Base-by-base conservation (phyloP, 208 protist species). In the Crithidia sp. region DNA sequence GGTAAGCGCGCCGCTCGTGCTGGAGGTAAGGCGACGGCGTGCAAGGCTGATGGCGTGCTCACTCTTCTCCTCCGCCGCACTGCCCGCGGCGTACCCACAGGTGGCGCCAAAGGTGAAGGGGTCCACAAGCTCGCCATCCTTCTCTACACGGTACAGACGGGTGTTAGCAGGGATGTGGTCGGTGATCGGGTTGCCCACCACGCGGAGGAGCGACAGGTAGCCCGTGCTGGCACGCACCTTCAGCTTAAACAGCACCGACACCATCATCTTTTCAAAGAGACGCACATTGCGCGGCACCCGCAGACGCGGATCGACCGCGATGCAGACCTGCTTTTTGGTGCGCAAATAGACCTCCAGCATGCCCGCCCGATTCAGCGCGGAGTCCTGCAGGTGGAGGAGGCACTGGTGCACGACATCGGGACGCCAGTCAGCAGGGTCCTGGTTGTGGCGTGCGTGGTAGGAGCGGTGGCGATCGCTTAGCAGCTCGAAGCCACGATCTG, bases 321-420 rank as follows among this genome's bases (percentile, higher is more conserved):
- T 95, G 65, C 96, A 85, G 40, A 96, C 85, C 66, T 98, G 98
- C 66, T 98, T 98, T 43, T 97, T 89, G 0, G 98, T 99, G 67
- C 91, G 97, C 36, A 99, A 87, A 76, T 96, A 99, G 17, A 99
- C 88, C 84, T 99, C 95, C 61, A 99, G 84, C 54, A 93, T 76
- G 39, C 99, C 99, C 2, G 99, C 97, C 68, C 99, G 99, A 82
- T 99, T 99, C 7, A 99, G 77, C 10, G 99, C 97, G 62, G 90
- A 98, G 83, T 99, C 99, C 12, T 99, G 89, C 16, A 99, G 86
- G 53, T 98, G 96, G 45, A 99, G 85, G 19, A 99, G 84, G 71
- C 97, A 98, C 90, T 99, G 98, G 77, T 99, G 99, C 28, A 98
- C 86, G 44, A 99, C 99, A 82, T 99, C 99, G 7, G 99, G 99